A percentile compares a stretch with the other conserved stretches of the same genome.
These are phyloP conservation scores for Saccharomycopsis hybrid DNA, from an alignment of 1,139 yeast genomes.

Conservation along the genomic window DNA sequence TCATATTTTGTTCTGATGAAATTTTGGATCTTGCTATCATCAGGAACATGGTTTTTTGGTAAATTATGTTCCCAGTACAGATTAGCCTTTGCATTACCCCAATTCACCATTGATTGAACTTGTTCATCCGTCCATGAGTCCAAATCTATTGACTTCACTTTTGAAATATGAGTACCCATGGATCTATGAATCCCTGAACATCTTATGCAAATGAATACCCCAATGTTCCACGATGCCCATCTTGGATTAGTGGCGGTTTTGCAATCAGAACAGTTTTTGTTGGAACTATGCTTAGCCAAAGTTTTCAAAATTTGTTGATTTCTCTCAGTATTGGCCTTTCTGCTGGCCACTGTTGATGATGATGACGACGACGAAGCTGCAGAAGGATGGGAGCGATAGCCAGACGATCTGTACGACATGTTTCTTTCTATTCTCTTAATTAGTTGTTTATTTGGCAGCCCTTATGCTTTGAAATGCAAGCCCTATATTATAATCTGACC, in stretches of 20 bases:
- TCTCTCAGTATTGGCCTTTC: constrained; percentile 30
- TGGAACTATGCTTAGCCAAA: constrained; percentile 66
- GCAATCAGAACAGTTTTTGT: constrained; percentile 85
- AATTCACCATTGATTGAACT: constrained; percentile 68
- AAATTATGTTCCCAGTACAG: constrained; percentile 75
- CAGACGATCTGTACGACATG: constrained; percentile 3
- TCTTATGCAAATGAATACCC: constrained; percentile 83
- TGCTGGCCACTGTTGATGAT: not conserved
- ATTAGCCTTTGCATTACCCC: constrained; percentile 85
- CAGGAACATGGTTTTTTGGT: constrained; percentile 67
- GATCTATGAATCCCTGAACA: constrained; percentile 95
- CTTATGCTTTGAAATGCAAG: not conserved
- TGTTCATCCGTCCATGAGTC: constrained; percentile 98
- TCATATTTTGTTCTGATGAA: constrained; percentile 91
- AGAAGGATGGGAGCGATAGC: too few species aligned
- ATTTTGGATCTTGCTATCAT: constrained; percentile 78
- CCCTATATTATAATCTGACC: not conserved
- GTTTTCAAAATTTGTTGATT: constrained; percentile 68
- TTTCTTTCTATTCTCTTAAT: not conserved
- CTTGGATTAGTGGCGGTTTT: constrained; percentile 85
- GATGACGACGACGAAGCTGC: not conserved
- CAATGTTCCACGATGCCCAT: constrained; percentile 97
- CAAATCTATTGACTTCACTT: constrained; percentile 84
- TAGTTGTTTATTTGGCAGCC: not conserved
- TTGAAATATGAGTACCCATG: constrained; percentile 89